Percentiles rank a stretch among this genome's conserved stretches.
Evolutionary conservation across 2,329 filamentous ascomycete genomes (phyloP).

Genomic region (Scolecobasidium constrictum): DNA sequence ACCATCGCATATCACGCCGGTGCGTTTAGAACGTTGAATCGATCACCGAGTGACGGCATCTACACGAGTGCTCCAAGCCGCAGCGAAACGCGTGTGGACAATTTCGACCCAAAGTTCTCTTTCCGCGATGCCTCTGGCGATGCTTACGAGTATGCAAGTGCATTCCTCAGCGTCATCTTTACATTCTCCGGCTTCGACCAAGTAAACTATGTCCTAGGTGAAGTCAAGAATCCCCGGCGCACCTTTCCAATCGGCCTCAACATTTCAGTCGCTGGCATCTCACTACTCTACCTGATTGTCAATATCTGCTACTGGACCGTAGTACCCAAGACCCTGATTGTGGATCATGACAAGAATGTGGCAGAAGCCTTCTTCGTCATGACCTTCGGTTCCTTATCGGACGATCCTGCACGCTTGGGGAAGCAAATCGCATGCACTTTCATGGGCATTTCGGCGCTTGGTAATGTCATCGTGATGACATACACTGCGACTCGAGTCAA

Average conservation of each 20-base stretch:
- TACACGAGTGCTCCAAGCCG: slow-evolving; percentile 18
- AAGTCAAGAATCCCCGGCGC: slow-evolving; percentile 13
- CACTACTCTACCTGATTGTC: slow-evolving; percentile 27
- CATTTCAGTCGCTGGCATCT: slow-evolving; percentile 13
- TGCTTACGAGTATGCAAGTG: slow-evolving; percentile 1
- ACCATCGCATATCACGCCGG: slow-evolving; percentile 20
- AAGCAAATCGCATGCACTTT: background rate
- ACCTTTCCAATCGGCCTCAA: slow-evolving; percentile 12
- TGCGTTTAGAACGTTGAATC: slow-evolving; percentile 14
- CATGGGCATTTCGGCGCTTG: slow-evolving; percentile 42
- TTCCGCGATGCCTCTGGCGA: background rate
- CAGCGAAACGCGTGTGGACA: background rate
- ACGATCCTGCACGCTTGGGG: background rate
- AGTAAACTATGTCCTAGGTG: slow-evolving; percentile 30
- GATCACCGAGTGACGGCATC: slow-evolving; percentile 12
- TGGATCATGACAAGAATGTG: slow-evolving; percentile 11
- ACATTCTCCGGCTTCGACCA: slow-evolving; percentile 29
- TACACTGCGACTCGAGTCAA: slow-evolving; percentile 46
- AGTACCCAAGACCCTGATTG: slow-evolving; percentile 13
- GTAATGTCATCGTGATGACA: slow-evolving; percentile 47
- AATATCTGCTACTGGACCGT: slow-evolving; percentile 35
- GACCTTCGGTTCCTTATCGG: slow-evolving; percentile 15
- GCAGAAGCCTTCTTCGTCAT: slow-evolving; percentile 14
- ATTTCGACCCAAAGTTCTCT: background rate
- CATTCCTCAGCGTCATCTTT: slow-evolving; percentile 6